Base-by-base conservation (phyloP, 2,329 filamentous ascomycete genomes). In the Plenodomus tracheiphilus region DNA sequence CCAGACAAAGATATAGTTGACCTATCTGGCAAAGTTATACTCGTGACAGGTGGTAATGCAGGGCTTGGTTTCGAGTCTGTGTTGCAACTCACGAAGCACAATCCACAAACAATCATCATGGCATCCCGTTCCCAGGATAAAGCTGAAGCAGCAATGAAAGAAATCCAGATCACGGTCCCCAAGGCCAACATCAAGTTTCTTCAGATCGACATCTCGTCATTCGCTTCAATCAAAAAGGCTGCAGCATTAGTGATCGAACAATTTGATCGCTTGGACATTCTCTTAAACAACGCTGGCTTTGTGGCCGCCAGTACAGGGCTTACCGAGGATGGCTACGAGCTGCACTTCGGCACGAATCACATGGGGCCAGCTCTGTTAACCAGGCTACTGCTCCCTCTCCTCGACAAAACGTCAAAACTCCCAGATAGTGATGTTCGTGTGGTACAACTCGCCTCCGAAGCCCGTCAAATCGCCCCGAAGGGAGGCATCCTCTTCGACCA, bases 261-360 rank as follows among this genome's bases (percentile, higher is more conserved):
- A 19, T 52, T 52, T 1, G 15, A 52, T 8, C 64, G 70, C 5
- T 65, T 78, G 4, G 73, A 78, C 49, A 58, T 77, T 22, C 62
- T 77, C 1, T 60, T 76, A 22, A 58, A 66, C 53, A 77, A 78
- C 53, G 76, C 76, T 1, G 75, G 75, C 13, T 59, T 77, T 38
- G 69, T 62, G 44, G 56, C 32, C 1, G 43, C 38, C 2, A 25
- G 47, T 5, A 41, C 70, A 1, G 61, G 53, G 2, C 43, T 65
- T 1, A 77, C 75, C 1, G 52, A 66, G 13, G 74, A 79, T 16
- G 75, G 75, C 22, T 77, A 75, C 53, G 77, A 80, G 56, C 61
- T 74, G 10, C 74, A 77, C 34, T 74, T 79, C 42, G 77, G 73
- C 8, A 74, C 70, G 4, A 79, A 80, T 49, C 70, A 78, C 61